These are phyloP conservation scores for Dactylellina haptotyla DNA, from an alignment of 2,329 filamentous ascomycete species.

Conservation along the genomic window DNA sequence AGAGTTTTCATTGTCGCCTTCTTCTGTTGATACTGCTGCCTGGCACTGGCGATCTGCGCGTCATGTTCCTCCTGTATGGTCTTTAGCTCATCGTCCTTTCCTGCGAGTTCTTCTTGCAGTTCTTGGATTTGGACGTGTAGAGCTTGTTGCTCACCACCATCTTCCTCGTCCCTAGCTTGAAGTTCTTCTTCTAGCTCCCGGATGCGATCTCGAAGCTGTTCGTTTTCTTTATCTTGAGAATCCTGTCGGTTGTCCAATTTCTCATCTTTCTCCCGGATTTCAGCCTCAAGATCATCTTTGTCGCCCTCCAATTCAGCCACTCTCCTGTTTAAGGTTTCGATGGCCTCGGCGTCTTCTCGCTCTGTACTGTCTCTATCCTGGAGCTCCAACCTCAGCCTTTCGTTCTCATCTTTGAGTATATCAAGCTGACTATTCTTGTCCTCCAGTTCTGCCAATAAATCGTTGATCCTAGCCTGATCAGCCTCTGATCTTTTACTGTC, in stretches of 20 bases:
- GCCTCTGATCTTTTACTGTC: constrained; percentile 72
- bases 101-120: constrained; percentile 36
- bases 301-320: constrained; percentile 71
- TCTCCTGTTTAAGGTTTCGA: constrained; percentile 57
- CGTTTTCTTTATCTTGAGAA: constrained; percentile 66
- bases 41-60: constrained; percentile 30
- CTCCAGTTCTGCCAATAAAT: constrained; percentile 68
- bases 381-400: constrained; percentile 71
- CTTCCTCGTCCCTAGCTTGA: constrained; percentile 56
- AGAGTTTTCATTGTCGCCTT: constrained; percentile 45
- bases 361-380: constrained; percentile 63
- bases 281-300: constrained; percentile 78
- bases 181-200: constrained; percentile 67
- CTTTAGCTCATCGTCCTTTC: constrained; percentile 43
- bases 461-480: constrained; percentile 68
- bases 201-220: constrained; percentile 67
- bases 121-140: constrained; percentile 29
- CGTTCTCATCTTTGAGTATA: constrained; percentile 65
- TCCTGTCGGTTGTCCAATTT: constrained; percentile 69
- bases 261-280: constrained; percentile 79
- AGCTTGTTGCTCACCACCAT: constrained; percentile 43
- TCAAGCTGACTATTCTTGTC: constrained; percentile 66
- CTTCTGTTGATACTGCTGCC: constrained; percentile 52
- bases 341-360: constrained; percentile 58
- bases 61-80: constrained; percentile 42